Conservation (phyloP, 2,329 filamentous ascomycete species). For the Nannizziopsis barbatae region DNA sequence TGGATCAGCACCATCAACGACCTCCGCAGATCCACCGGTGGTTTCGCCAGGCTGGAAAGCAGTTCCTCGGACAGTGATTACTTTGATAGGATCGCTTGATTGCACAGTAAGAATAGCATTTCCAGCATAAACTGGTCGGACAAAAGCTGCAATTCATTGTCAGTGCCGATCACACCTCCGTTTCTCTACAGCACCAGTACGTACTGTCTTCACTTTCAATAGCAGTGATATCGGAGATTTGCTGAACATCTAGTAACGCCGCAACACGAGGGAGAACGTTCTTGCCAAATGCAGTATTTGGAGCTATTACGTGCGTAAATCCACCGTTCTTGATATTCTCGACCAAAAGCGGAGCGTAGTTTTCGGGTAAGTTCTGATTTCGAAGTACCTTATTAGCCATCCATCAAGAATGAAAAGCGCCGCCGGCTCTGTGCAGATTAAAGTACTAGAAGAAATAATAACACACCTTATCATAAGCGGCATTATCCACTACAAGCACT, state of each 20-base stretch:
- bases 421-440: neutral
- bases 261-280: slow-evolving; percentile 83
- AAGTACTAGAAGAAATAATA: neutral
- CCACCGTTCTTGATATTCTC: slow-evolving; percentile 96
- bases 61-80: slow-evolving; percentile 87
- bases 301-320: slow-evolving; percentile 82
- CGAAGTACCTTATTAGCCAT: neutral
- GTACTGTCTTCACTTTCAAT: slow-evolving; percentile 77
- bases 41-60: slow-evolving; percentile 68
- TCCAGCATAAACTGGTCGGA: slow-evolving; percentile 92
- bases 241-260: slow-evolving; percentile 81
- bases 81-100: slow-evolving; percentile 71
- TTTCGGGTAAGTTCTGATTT: slow-evolving; percentile 72
- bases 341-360: slow-evolving; percentile 80
- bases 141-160: slow-evolving; percentile 51
- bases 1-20: slow-evolving; percentile 76
- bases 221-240: slow-evolving; percentile 79
- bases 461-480: slow-evolving; percentile 75
- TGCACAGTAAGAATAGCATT: slow-evolving; percentile 96
- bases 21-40: slow-evolving; percentile 59
- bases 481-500: slow-evolving; percentile 78
- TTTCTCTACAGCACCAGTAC: slow-evolving; percentile 19
- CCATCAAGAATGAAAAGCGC: neutral
- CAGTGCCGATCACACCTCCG: neutral
- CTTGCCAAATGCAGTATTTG: slow-evolving; percentile 94